Base-by-base conservation (phyloP, 768 basidiomycete genomes). In the Tylopilus vinaceipallidus region DNA sequence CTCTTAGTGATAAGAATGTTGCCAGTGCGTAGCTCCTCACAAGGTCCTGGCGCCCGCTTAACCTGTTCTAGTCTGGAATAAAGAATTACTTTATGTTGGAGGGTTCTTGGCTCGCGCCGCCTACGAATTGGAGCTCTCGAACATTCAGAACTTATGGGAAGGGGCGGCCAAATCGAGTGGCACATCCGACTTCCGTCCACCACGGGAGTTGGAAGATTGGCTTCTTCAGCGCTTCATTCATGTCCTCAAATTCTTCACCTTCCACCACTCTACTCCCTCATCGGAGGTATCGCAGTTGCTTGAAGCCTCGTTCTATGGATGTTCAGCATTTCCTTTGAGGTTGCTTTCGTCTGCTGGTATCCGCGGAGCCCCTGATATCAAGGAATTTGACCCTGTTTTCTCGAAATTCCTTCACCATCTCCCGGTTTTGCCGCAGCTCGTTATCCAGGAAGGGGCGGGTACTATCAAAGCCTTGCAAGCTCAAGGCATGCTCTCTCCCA, bases 181-280 rank as follows among this genome's bases (percentile, higher is more conserved):
- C 4, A 61, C 50, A 7, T 46, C 62, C 12, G 66, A 71, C 42
- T 57, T 59, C 30, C 56, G 45, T 16, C 63, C 67, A 3, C 69
- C 77, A 48, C 54, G 63, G 34, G 76, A 83, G 37, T 53, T 80
- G 19, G 73, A 75, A 43, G 59, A 66, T 16, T 76, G 79, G 72
- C 66, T 94, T 11, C 75, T 75, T 20, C 67, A 68, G 22, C 79
- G 86, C 14, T 84, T 83, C 13, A 68, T 92, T 16, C 95, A 98
- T 58, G 79, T 86, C 6, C 74, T 97, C 44, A 83, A 81, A 51
- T 97, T 97, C 72, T 98, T 97, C 73, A 87, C 90, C 2, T 98
- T 92, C 68, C 80, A 84, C 55, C 72, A 78, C 3, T 95, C 95
- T 0, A 95, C 95, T 0, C 95, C 95, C 1, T 91, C 89, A 0